These are phyloP conservation scores for Dalbergia oliveri DNA, from an alignment of 306 rosid genomes.

Conservation along the genomic window DNA sequence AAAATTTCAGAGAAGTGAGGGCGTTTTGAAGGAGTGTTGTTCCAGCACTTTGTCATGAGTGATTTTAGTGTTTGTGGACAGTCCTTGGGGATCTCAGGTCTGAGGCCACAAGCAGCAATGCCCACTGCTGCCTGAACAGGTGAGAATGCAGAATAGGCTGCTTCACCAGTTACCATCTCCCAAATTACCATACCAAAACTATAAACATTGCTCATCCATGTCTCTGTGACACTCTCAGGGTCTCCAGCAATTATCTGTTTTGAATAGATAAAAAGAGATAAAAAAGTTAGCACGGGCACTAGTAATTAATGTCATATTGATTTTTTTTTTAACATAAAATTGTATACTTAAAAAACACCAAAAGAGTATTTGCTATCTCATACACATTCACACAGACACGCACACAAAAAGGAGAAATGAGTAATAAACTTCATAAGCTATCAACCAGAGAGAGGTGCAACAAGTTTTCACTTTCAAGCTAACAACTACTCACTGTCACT, in stretches of 20 bases:
- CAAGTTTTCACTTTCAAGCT: background rate
- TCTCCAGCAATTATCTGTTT: constrained; percentile 95
- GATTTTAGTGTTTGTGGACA: constrained; percentile 80
- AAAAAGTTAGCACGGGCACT: constrained; percentile 26
- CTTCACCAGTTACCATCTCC: constrained; percentile 98
- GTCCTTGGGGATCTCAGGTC: constrained; percentile 96
- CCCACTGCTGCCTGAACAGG: constrained; percentile 99
- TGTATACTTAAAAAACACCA: background rate
- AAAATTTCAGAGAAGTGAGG: constrained; percentile 87
- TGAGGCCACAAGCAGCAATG: constrained; percentile 97
- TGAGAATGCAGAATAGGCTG: constrained; percentile 83
- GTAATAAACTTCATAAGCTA: background rate
- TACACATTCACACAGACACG: background rate
- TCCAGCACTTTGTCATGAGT: constrained; percentile 94
- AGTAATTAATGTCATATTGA: constrained; percentile 5
- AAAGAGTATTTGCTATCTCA: background rate
- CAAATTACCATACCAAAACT: constrained; percentile 96
- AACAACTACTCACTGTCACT: background rate
- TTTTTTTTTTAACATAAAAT: background rate
- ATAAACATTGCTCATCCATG: constrained; percentile 94
- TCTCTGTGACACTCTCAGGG: constrained; percentile 89
- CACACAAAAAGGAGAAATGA: background rate
- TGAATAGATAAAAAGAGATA: background rate
- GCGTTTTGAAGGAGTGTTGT: constrained; percentile 88
- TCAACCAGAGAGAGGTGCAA: constrained; percentile 19